These are phyloP conservation scores for Elongisporangium anandrum DNA, from an alignment of 352 stramenopile genomes.

Conservation along the genomic window DNA sequence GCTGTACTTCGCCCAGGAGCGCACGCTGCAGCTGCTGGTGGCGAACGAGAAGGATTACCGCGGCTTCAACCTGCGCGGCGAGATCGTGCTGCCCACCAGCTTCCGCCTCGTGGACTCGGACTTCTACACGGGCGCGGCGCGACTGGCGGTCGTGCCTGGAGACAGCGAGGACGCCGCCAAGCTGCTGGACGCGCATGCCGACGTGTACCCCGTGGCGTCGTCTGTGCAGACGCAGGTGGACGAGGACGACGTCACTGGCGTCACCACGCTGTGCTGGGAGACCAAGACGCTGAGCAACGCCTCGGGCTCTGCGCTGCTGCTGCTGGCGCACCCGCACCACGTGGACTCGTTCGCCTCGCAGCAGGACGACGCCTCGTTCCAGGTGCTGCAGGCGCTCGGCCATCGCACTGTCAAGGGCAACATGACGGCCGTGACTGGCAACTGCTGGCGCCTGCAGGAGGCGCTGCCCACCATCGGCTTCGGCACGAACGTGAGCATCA, in stretches of 20 bases:
- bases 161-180: conserved; percentile 11
- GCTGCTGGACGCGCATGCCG: conserved; percentile 43
- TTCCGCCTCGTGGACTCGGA: conserved; percentile 60
- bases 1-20: conserved; percentile 62
- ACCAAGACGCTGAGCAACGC: conserved; percentile 33
- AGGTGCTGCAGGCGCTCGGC: conserved; percentile 44
- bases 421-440: conserved; percentile 70
- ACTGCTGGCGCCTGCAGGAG: conserved; percentile 59
- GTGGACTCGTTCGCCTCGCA: conserved; percentile 33
- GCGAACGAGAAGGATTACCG: conserved; percentile 65
- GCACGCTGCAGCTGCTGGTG: conserved; percentile 63
- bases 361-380: conserved; percentile 18
- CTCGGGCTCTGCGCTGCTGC: conserved; percentile 26
- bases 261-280: conserved; percentile 59
- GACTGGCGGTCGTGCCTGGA: conserved; percentile 54
- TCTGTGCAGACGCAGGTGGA: conserved; percentile 35
- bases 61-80: conserved; percentile 54
- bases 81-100: conserved; percentile 70
- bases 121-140: conserved; percentile 54
- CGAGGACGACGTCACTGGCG: conserved; percentile 10
- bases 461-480: conserved; percentile 50
- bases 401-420: conserved; percentile 77
- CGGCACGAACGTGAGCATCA: conserved; percentile 18
- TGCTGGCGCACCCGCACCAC: conserved; percentile 79
- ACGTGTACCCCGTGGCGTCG: conserved; percentile 47